phyloP scores from a whole-genome alignment of 352 stramenopile genomes.

The Blastocystis sp. region DNA sequence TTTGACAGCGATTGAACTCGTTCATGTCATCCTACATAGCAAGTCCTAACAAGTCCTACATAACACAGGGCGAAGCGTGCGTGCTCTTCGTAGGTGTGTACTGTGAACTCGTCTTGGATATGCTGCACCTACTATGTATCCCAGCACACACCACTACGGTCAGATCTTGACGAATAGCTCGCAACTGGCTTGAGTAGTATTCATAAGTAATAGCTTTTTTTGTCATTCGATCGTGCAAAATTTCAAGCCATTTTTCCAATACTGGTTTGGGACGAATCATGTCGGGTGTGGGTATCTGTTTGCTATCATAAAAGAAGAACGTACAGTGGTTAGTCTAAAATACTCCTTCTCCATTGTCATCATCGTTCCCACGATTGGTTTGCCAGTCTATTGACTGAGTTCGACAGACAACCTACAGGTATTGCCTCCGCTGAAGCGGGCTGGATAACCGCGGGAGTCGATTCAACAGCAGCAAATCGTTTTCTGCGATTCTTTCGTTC shows the following conservation, averaged over 20 bases:
- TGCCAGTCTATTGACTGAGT: neutral
- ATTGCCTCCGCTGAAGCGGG: neutral
- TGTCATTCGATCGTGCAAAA: neutral
- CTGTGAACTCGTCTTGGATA: constrained; percentile 66
- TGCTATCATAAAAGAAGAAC: neutral
- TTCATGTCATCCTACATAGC: constrained; percentile 76
- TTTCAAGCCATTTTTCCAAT: neutral
- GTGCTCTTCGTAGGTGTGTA: constrained; percentile 63
- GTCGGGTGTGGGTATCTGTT: constrained; percentile 21
- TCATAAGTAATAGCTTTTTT: constrained; percentile 15
- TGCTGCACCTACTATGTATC: constrained; percentile 70
- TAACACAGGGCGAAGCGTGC: constrained; percentile 28
- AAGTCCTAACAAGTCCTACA: neutral
- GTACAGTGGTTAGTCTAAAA: constrained; percentile 30
- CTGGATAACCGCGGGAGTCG: neutral
- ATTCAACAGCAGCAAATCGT: neutral
- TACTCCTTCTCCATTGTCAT: constrained; percentile 62
- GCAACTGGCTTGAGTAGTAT: constrained; percentile 85
- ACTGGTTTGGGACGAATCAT: constrained; percentile 49
- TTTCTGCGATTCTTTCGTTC: neutral
- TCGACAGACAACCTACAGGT: neutral
- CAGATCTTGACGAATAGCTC: constrained; percentile 94
- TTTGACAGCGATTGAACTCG: constrained; percentile 87
- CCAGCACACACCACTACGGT: constrained; percentile 67
- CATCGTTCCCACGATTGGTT: constrained; percentile 35